Evolutionary conservation across 1,284 basidiomycete genomes (phyloP), one percentile per base, ranked within the genome.

Genomic region (Microbotryum intermedium): DNA sequence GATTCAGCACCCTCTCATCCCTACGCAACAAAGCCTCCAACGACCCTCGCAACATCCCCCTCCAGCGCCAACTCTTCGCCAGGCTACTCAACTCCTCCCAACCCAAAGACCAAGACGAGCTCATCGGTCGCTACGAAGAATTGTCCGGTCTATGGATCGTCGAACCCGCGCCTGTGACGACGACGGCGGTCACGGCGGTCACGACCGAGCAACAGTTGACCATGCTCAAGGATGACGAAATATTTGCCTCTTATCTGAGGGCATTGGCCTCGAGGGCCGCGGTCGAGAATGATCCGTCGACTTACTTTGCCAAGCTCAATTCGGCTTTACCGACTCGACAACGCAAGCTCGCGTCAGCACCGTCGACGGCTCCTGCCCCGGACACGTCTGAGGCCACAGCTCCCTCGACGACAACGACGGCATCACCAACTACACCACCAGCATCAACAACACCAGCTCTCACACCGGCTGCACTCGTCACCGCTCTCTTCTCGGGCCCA

Each of bases 401-500:
- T 8, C n/a, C 56, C 8, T 20, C 58, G 13, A 13, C 55, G 2
- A 5, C 50, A 21, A 43, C 61, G 0, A 2, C 55, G 16, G 9
- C 52, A 4, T 7, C 46, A 7, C 13, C 46, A 21, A 21, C 51
- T 9, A 10, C 58, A 49, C 23, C 58, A 39, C 5, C 56, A 53
- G 13, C 39, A n/a, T 11, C 58, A 28, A 42, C 48, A 9, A 25
- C 39, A 45, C 43, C 55, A 30, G 3, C 53, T 18, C 44, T 70
- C 30, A 39, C 65, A 26, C 56, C 65, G 23, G 25, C 60, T 7
- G 45, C 53, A 13, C 56, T 70, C 53, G 50, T 69, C 55, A 47
- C 64, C 28, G 57, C 62, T 29, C 51, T 69, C 50, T 69, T 69
- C 60, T 55, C 60, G 23, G 53, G 61, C 47, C 11, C 46, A 23